These are phyloP conservation scores for Penicillium thymicola DNA, from an alignment of 2,329 filamentous ascomycete genomes.

Conservation along the genomic window DNA sequence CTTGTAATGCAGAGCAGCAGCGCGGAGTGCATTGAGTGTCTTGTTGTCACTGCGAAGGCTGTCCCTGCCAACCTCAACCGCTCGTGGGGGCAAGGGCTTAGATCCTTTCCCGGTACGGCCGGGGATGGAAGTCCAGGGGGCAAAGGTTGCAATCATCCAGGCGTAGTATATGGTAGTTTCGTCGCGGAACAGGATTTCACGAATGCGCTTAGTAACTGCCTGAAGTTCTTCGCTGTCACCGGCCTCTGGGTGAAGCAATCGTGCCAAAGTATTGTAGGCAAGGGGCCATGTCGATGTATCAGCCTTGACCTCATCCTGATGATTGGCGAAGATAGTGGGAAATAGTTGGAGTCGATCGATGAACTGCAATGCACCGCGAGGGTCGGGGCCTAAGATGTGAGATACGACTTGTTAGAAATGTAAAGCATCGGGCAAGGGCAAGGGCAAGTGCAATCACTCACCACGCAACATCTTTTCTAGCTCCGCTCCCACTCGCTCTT, in stretches of 20 bases:
- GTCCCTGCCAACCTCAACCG: slow-evolving; percentile 66
- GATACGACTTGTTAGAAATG: not conserved
- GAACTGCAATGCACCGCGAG: slow-evolving; percentile 35
- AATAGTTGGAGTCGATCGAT: slow-evolving; percentile 41
- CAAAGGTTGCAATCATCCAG: slow-evolving; percentile 73
- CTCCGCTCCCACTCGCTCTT: slow-evolving; percentile 83
- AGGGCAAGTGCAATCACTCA: slow-evolving; percentile 24
- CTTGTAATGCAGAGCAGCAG: slow-evolving; percentile 59
- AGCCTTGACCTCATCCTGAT: slow-evolving; percentile 51
- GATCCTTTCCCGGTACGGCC: slow-evolving; percentile 36
- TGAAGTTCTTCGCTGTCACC: slow-evolving; percentile 48
- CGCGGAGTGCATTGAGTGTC: slow-evolving; percentile 63
- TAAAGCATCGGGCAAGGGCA: not conserved
- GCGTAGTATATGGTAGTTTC: slow-evolving; percentile 66
- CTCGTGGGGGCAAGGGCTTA: slow-evolving; percentile 55
- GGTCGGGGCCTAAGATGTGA: slow-evolving; percentile 34
- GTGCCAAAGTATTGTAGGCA: slow-evolving; percentile 62
- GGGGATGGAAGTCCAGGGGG: slow-evolving; percentile 64
- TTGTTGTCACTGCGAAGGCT: slow-evolving; percentile 79
- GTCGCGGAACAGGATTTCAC: slow-evolving; percentile 57
- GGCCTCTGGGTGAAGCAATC: slow-evolving; percentile 41
- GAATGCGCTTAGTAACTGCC: slow-evolving; percentile 27
- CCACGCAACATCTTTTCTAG: slow-evolving; percentile 87
- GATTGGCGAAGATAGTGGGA: slow-evolving; percentile 42
- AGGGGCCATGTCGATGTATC: slow-evolving; percentile 59